Evolutionary conservation across 2,329 filamentous ascomycete genomes (phyloP).

Genomic region (Massarina eburnea): DNA sequence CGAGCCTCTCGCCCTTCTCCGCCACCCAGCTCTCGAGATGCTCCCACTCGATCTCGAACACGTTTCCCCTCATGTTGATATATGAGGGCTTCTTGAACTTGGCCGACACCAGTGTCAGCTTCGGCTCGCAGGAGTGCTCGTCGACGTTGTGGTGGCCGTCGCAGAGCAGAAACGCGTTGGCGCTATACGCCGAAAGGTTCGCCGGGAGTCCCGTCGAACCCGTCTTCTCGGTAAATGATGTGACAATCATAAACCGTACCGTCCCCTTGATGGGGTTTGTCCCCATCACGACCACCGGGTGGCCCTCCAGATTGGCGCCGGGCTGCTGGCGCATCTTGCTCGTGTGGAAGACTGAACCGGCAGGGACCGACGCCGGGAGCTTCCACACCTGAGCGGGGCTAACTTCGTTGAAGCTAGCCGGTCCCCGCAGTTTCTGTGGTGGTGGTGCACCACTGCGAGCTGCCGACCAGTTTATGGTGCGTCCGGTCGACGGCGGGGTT

Average conservation of each 20-base stretch:
- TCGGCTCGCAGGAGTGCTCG: constrained; percentile 3
- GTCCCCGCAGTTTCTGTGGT: no score
- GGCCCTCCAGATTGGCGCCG: no score
- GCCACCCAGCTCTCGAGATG: constrained; percentile 13
- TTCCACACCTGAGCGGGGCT: no score
- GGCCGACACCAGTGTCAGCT: constrained; percentile 9
- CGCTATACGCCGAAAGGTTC: no score
- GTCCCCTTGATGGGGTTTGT: not conserved
- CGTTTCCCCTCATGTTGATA: constrained; percentile 14
- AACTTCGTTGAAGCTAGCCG: no score
- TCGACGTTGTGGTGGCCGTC: not conserved
- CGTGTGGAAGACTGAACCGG: no score
- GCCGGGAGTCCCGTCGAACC: not conserved
- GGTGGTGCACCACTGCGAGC: no score
- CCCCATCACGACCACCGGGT: constrained; percentile 6
- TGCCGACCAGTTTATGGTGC: no score
- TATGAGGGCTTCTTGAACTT: constrained; percentile 19
- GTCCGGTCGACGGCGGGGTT: no score
- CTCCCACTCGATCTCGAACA: constrained; percentile 18
- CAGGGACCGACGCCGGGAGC: no score
- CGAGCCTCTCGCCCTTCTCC: constrained; percentile 1
- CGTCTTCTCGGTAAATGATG: constrained; percentile 1
- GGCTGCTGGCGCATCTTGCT: no score
- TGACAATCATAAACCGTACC: not conserved
- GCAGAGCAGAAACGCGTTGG: no score